phyloP scores from a whole-genome alignment of 2,329 filamentous ascomycete species.

The Trichophyton schoenleinii region DNA sequence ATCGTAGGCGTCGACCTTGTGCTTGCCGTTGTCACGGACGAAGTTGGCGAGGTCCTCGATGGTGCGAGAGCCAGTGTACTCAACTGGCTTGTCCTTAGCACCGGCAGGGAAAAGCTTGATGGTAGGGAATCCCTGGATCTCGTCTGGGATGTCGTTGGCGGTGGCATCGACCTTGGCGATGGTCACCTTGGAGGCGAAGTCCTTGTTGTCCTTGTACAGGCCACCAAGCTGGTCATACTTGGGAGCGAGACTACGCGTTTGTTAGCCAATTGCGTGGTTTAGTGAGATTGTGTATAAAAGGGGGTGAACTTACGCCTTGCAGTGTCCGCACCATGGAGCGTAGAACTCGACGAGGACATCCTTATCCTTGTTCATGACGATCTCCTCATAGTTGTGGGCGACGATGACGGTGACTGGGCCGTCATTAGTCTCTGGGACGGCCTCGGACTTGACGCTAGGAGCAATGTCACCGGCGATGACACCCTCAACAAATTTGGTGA shows the following conservation, averaged over 20 bases:
- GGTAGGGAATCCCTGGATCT: constrained; percentile 95
- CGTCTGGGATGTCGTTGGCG: constrained; percentile 88
- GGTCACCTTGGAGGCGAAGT: constrained; percentile 46
- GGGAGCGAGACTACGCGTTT: constrained; percentile 41
- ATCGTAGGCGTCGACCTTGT: constrained; percentile 58
- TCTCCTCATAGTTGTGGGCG: constrained; percentile 81
- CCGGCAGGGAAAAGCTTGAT: constrained; percentile 97
- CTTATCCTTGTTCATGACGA: constrained; percentile 88
- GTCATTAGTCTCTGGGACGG: constrained; percentile 85
- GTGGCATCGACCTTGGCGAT: constrained; percentile 93
- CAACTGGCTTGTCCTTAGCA: constrained; percentile 69
- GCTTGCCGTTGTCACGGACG: constrained; percentile 87
- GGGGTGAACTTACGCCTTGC: constrained; percentile 44
- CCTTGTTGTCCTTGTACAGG: constrained; percentile 41
- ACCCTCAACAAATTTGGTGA: constrained; percentile 73
- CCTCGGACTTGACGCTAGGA: constrained; percentile 97
- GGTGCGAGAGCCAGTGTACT: constrained; percentile 78
- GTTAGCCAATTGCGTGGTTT: background rate
- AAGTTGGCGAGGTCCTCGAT: constrained; percentile 86
- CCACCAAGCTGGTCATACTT: constrained; percentile 54
- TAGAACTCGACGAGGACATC: constrained; percentile 98
- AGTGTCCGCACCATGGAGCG: constrained; percentile 69
- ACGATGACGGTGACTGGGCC: constrained; percentile 79
- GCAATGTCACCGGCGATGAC: constrained; percentile 79
- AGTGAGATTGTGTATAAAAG: background rate